phyloP scores from a whole-genome alignment of 139 green algal species.

The Pleodorina starrii region DNA sequence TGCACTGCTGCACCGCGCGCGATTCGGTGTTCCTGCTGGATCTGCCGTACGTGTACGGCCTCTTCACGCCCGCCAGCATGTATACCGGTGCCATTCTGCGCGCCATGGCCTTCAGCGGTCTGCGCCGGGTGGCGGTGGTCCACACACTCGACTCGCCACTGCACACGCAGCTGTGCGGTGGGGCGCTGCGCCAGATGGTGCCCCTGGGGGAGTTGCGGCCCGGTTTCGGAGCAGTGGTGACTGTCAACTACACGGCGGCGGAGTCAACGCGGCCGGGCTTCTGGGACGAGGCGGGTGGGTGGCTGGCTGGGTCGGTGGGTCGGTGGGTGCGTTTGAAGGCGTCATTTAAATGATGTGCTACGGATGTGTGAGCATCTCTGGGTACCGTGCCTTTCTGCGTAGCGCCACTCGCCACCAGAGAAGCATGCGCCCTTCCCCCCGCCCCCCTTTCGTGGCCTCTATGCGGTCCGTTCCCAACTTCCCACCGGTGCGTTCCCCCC shows the following conservation, averaged over 20 bases:
- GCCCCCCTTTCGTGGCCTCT: too few relatives aligned
- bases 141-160: neutral
- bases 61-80: slow-evolving; percentile 9
- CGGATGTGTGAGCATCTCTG: too few relatives aligned
- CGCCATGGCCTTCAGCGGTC: neutral
- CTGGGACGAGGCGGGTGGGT: neutral
- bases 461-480: too few relatives aligned
- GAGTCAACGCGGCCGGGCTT: neutral
- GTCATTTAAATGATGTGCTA: too few relatives aligned
- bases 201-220: slow-evolving; percentile 15
- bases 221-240: neutral
- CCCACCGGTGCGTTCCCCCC: too few relatives aligned
- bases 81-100: slow-evolving; percentile 21
- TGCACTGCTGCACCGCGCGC: slow-evolving; percentile 43
- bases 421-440: too few relatives aligned
- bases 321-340: too few relatives aligned
- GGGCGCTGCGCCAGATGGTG: neutral
- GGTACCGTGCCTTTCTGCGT: too few relatives aligned
- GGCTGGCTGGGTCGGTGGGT: too few relatives aligned
- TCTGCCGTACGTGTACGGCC: slow-evolving; percentile 13
- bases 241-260: neutral
- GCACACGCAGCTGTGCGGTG: slow-evolving; percentile 15
- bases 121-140: neutral
- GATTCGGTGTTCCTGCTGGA: slow-evolving; percentile 7
- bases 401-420: too few relatives aligned